phyloP scores from a whole-genome alignment of 1,284 basidiomycete genomes.

The Agaricales sp. region DNA sequence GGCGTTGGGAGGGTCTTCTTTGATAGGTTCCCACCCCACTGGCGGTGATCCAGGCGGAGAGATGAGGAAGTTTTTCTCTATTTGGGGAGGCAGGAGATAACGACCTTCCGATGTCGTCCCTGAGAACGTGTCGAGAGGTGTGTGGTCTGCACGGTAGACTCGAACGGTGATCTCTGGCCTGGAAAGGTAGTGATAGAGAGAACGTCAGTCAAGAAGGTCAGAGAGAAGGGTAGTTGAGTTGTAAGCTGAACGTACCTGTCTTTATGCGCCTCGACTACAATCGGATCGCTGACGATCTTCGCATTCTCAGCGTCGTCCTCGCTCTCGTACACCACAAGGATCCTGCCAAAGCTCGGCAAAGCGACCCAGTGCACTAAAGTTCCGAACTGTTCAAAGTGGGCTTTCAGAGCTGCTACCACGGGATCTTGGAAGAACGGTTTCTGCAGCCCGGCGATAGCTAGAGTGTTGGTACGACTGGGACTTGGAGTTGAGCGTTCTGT shows the following conservation, averaged over 20 bases:
- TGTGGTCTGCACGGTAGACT: conserved; percentile 73
- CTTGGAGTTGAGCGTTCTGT: too few relatives aligned
- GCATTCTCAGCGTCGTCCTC: conserved; percentile 58
- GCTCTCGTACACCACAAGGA: conserved; percentile 68
- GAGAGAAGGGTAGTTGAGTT: too few relatives aligned
- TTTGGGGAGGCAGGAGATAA: conserved; percentile 67
- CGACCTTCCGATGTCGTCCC: conserved; percentile 30
- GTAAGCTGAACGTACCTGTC: conserved; percentile 31
- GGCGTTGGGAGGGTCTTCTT: conserved; percentile 87
- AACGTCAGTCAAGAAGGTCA: conserved; percentile 7
- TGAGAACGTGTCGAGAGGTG: conserved; percentile 42
- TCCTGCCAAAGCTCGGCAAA: conserved; percentile 67
- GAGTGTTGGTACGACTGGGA: conserved; percentile 54
- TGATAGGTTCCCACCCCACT: conserved; percentile 90
- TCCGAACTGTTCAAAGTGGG: conserved; percentile 68
- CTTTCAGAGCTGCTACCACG: conserved; percentile 54
- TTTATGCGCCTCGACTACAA: conserved; percentile 40
- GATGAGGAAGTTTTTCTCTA: conserved; percentile 93
- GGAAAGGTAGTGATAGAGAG: conserved; percentile 7
- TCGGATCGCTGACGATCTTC: conserved; percentile 51
- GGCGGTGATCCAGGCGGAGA: conserved; percentile 98
- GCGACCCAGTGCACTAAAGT: conserved; percentile 81
- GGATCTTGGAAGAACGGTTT: conserved; percentile 59
- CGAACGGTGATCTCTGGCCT: conserved; percentile 52
- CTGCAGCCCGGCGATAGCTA: conserved; percentile 57